Evolutionary conservation across 495 filamentous ascomycete species (phyloP), one percentile per base, ranked within the genome.

Genomic region (Glutinoglossum americanum): DNA sequence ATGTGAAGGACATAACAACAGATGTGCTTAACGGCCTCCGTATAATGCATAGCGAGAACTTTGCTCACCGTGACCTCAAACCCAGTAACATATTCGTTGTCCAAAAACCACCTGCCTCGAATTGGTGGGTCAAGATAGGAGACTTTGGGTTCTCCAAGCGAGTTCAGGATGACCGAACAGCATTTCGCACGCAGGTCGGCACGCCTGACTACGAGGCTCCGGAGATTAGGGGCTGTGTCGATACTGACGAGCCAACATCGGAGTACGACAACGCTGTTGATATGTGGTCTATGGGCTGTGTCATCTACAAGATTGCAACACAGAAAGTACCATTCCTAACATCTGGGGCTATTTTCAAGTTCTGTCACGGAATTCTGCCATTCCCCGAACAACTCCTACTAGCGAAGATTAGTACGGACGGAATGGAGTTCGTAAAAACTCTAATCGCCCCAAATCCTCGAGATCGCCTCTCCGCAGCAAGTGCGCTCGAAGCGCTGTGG

Each of bases 1-100:
- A 76, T 27, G 71, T 62, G 8, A 58, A 67, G 44, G 53, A 65
- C 4, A 70, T 76, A 17, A 55, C 64, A 0, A 61, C 54, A 4
- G 74, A 78, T 58, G 48, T 77, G 3, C 60, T 76, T 0, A 70
- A 73, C 48, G 74, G 69, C 0, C 60, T 77, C 10, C 33, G 55
- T 4, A 63, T 71, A 32, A 74, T 78, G 71, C 75, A 77, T 61
- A 55, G 64, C n/a, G 67, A 74, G 44, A 63, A 62, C 0, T 77
- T 72, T 61, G 66, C 68, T 10, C 75, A 78, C 56, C 60, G 75
- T 15, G 75, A 77, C 60, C 47, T 77, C 3, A 78, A 78, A 61
- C 76, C 76, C 6, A n/a, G 21, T 13, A 57, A 57, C 11, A 57
- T 57, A 17, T 39, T 57, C 6, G 55, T 57, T 26, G 30, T 57